Base-by-base conservation (phyloP, 306 rosid genomes). In the Senna tora region DNA sequence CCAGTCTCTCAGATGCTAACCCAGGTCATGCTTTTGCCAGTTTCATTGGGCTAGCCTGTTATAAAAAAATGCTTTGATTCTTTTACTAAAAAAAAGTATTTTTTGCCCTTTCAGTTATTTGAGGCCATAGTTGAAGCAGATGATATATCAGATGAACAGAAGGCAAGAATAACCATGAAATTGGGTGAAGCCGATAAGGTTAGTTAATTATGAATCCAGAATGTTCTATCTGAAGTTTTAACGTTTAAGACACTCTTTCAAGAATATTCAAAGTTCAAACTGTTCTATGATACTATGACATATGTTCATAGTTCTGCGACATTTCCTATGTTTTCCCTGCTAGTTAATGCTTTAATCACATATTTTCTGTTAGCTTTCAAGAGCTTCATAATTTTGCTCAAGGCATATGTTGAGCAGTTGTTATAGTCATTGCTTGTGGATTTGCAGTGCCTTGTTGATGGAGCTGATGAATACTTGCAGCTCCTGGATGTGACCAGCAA, bases 111-210 rank as follows among this genome's bases (percentile, higher is more conserved):
- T 17, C 85, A 94, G 97, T 80, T 91, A 78, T 85, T 91, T 74
- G 97, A 94, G 49, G 77, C 78, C 74, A 81, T 89, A 70, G 85
- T 94, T 52, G 91, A 81, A 79, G 91, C 83, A 25, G 88, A 80
- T 54, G 96, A 89, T 74, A 52, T 89, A 75, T 82, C 89, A 56
- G 99, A 94, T 79, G 93, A 89, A 81, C 99, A 91, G 84, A 94
- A 86, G 73, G 97, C 96, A 33, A 89, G 88, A 77, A 88, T 94
- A 66, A 84, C 83, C 88, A 94, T 80, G 86, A 91, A 87, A 80
- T 81, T 94, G 81, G 97, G 87, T 6, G 96, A 87, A 86, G 89
- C 90, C 33, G 97, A 94, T 80, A 91, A 94, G 96, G 96, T 90
- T 69, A 68, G 69, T 70, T 47, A 25, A 43, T 43, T 41, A 4